Evolutionary conservation across 805 yeast species (phyloP), one percentile per base, ranked within the genome.

Genomic region (Kluyveromyces lactis): DNA sequence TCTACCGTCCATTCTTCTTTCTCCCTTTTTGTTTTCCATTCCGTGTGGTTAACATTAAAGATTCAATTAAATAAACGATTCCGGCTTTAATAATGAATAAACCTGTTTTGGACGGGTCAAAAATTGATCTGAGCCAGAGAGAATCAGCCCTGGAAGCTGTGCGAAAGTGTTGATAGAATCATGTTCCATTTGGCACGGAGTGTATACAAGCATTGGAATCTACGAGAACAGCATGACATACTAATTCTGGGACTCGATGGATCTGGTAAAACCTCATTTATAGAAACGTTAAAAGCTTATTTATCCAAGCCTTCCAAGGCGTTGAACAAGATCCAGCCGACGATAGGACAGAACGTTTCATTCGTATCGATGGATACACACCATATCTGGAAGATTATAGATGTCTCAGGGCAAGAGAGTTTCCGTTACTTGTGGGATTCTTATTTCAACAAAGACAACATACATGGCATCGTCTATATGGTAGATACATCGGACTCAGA

Each of bases 331-430:
- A 86, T 87, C 13, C 68, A 83, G 21, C 97, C 98, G 1, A 90
- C 98, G 0, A 94, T 90, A 33, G 98, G 98, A 3, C 98, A 92
- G 58, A 92, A 92, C 56, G 84, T 73, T 4, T 74, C 73, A 0
- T 64, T 66, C 8, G 63, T 73, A n/a, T 60, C 62, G 1, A 51
- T 62, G 11, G 53, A 58, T n/a, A 53, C 55, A 31, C 68, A 67
- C 41, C 64, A 72, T 41, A 65, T 68, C 38, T 66, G 92, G 41
- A 89, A 87, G 55, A 76, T 92, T 52, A 90, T 97, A 97, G 98
- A 90, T 59, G 78, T 90, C 30, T 97, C 97, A 9, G 98, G 98
- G 10, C 98, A 90, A 61, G 81, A 79, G 55, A 69, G 82, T n/a
- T 67, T 90, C 34, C 69, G 97, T 35, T 66, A 76, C 21, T 70